These are phyloP conservation scores for Kondoa malvinella DNA, from an alignment of 768 basidiomycete species.

Conservation along the genomic window DNA sequence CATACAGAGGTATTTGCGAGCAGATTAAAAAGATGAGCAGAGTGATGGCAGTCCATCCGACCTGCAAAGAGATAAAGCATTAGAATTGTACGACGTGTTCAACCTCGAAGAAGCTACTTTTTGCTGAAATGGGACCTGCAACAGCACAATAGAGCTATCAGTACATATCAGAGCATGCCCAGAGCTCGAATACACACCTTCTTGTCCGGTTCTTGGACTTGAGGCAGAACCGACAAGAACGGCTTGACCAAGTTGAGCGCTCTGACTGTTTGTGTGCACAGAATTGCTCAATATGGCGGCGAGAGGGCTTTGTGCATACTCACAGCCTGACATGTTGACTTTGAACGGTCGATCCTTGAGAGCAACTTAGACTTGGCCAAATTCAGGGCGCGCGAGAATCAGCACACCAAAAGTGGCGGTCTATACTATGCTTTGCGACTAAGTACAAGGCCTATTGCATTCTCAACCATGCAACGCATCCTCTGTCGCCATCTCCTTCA, in stretches of 20 bases:
- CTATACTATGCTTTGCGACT: too few relatives aligned
- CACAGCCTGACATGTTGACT: neutral
- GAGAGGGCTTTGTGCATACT: too few relatives aligned
- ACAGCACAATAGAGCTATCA: neutral
- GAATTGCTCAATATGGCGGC: too few relatives aligned
- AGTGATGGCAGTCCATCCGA: slow-evolving; percentile 92
- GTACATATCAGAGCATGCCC: neutral
- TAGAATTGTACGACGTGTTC: neutral
- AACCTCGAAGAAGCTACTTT: slow-evolving; percentile 15
- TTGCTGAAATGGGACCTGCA: slow-evolving; percentile 24
- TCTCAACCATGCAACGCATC: too few relatives aligned
- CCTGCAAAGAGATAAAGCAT: slow-evolving; percentile 10
- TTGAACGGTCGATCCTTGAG: too few relatives aligned
- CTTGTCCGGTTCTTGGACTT: slow-evolving; percentile 5
- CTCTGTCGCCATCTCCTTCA: too few relatives aligned
- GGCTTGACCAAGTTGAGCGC: slow-evolving; percentile 9
- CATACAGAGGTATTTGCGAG: slow-evolving; percentile 96
- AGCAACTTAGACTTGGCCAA: too few relatives aligned
- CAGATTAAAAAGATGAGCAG: slow-evolving; percentile 99
- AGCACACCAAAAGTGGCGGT: too few relatives aligned
- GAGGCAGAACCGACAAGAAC: slow-evolving; percentile 5
- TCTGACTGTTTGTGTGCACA: neutral
- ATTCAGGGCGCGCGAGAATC: too few relatives aligned
- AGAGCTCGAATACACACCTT: neutral
- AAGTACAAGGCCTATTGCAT: too few relatives aligned